Base-by-base conservation (phyloP, 2,329 filamentous ascomycete genomes). In the Celoporthe dispersa region DNA sequence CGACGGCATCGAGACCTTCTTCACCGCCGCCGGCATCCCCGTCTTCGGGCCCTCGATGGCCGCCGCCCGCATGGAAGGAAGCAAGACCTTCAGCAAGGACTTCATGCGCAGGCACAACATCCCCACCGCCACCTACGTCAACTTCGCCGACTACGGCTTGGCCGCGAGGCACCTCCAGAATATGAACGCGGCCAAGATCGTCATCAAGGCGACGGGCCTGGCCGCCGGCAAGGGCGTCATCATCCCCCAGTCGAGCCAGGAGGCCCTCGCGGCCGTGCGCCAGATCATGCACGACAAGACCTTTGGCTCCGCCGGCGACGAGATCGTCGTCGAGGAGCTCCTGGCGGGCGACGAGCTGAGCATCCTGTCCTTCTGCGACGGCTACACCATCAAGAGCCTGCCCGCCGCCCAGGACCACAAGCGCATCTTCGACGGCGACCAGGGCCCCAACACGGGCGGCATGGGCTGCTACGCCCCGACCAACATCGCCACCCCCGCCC, bases 391-490 rank as follows among this genome's bases (percentile, higher is more conserved):
- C 78, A 88, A 89, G 77, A 94, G 92, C 11, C 85, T 98, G 12
- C 95, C 95, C 6, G 91, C 96, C 0, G 95, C 95, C 1, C 96
- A 99, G 80, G 96, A 98, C 80, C 96, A 99, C 85, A 98, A 99
- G 87, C 89, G 94, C 72, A 94, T 97, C 73, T 92, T 92, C 67
- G 96, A 99, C 77, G 93, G 92, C 68, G 95, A 98, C 78, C 86
- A 88, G 64, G 96, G 96, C 1, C 93, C 94, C 51, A 98, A 98
- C 82, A 98, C 96, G 2, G 96, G 95, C 71, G 96, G 96, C 55
- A 98, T 98, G 96, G 96, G 96, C 66, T 97, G 94, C 78, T 98
- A 98, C 80, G 94, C 94, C 22, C 93, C 93, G n/a, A 97, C 94
- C 1, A 92, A 89, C 73, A 91, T 94, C 75, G 90, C 91, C 39